Percentiles rank a stretch among this genome's conserved stretches.
phyloP scores from a whole-genome alignment of 495 filamentous ascomycete genomes.

The Barbatosphaeria neglecta region DNA sequence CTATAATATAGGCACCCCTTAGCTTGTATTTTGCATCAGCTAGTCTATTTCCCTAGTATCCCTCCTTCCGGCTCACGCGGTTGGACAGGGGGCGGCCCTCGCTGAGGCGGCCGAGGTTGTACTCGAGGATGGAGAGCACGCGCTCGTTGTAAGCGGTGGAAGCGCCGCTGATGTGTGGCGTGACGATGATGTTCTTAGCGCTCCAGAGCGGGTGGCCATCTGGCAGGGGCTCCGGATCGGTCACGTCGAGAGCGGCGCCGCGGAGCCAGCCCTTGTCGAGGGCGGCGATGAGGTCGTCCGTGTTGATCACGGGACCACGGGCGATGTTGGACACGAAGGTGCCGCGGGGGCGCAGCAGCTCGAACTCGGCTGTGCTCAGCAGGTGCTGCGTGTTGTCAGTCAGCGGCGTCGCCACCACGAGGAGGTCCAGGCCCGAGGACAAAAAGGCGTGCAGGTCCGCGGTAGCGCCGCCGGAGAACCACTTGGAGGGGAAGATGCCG shows the following conservation, averaged over 20 bases:
- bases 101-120: constrained; percentile 48
- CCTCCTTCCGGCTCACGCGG: constrained; percentile 48
- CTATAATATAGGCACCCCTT: no score
- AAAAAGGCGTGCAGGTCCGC: constrained; percentile 56
- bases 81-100: constrained; percentile 57
- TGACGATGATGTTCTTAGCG: constrained; percentile 60
- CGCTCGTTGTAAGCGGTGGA: constrained; percentile 50
- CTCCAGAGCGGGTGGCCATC: constrained; percentile 60
- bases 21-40: no score
- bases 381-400: constrained; percentile 58
- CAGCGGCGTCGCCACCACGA: constrained; percentile 64
- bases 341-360: constrained; percentile 40
- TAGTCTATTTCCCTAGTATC: constrained; percentile 48
- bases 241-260: constrained; percentile 75
- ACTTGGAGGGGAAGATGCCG: constrained; percentile 56
- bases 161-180: constrained; percentile 64
- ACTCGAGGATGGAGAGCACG: constrained; percentile 42
- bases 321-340: constrained; percentile 64
- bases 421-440: constrained; percentile 55
- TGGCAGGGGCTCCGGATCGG: constrained; percentile 75
- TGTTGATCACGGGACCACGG: constrained; percentile 60
- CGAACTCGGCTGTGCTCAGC: constrained; percentile 53
- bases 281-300: constrained; percentile 53
- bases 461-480: constrained; percentile 58
- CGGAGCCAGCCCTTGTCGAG: constrained; percentile 45